Percentiles rank a stretch among this genome's conserved stretches.
Evolutionary conservation across 176 grass and related monocot genomes (phyloP).

Genomic region (Musa acuminata): DNA sequence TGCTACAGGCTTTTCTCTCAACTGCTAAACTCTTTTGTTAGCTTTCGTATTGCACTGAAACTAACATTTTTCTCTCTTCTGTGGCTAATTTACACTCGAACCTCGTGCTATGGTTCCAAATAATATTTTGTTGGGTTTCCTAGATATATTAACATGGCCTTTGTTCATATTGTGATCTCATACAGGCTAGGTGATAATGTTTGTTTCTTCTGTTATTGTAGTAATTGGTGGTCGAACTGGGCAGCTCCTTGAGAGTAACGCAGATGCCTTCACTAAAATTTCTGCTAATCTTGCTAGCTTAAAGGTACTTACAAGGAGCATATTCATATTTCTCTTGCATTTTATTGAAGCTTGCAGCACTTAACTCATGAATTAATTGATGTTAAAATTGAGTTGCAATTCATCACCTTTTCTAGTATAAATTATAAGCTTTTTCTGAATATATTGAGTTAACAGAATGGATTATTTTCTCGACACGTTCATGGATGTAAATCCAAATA

Average conservation of each 20-base stretch:
- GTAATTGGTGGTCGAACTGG: constrained; percentile 53
- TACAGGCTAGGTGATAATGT: not conserved
- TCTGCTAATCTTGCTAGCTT: constrained; percentile 47
- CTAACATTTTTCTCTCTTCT: too few relatives aligned
- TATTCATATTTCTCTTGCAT: not conserved
- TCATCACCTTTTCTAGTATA: not conserved
- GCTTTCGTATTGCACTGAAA: too few relatives aligned
- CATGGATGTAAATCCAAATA: too few relatives aligned
- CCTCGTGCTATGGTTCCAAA: too few relatives aligned
- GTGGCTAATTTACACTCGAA: too few relatives aligned
- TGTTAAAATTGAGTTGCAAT: too few relatives aligned
- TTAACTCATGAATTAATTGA: not conserved
- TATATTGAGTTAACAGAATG: too few relatives aligned
- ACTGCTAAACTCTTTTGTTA: not conserved
- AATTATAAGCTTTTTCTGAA: not conserved
- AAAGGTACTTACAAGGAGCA: constrained; percentile 24
- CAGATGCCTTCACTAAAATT: constrained; percentile 39
- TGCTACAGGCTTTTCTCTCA: not conserved
- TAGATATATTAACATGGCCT: not conserved
- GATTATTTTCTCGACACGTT: not conserved
- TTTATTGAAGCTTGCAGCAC: not conserved
- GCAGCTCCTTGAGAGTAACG: constrained; percentile 49
- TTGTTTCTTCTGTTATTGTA: constrained; percentile 20
- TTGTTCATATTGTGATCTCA: not conserved
- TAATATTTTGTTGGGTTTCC: too few relatives aligned